Percentiles rank a stretch among this genome's conserved stretches.
These are phyloP conservation scores for Polytolypa hystricis DNA, from an alignment of 2,329 filamentous ascomycete genomes.

Conservation along the genomic window DNA sequence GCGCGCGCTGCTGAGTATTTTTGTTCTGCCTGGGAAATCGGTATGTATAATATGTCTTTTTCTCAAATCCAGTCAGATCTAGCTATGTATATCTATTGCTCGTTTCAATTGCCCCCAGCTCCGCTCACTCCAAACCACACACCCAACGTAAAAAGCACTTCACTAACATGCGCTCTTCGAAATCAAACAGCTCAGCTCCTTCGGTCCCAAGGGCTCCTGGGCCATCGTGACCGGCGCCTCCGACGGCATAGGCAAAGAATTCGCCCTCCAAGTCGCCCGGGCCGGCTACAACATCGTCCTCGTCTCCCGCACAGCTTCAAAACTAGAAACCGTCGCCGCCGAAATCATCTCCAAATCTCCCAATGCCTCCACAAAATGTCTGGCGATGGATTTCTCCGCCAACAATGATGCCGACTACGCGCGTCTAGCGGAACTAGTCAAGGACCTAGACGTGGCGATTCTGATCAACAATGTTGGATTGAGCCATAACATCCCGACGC, in stretches of 20 bases:
- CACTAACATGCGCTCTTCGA: too few relatives aligned
- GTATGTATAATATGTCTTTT: conserved; percentile 23
- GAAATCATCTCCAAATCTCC: conserved; percentile 59
- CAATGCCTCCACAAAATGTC: conserved; percentile 58
- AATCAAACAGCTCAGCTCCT: conserved; percentile 82
- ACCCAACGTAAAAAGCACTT: too few relatives aligned
- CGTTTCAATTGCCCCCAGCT: not conserved
- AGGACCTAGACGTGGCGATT: conserved; percentile 69
- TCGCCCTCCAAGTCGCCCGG: conserved; percentile 73
- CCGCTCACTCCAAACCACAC: too few relatives aligned
- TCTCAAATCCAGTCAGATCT: not conserved
- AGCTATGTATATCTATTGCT: not conserved
- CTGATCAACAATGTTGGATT: conserved; percentile 95
- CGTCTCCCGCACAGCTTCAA: conserved; percentile 88
- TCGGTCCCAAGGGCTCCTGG: conserved; percentile 87
- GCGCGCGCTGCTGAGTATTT: conserved; percentile 54
- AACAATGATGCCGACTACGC: conserved; percentile 73
- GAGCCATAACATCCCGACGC: conserved; percentile 83
- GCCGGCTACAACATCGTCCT: conserved; percentile 94
- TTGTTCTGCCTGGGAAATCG: conserved; percentile 48
- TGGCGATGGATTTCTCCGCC: conserved; percentile 85
- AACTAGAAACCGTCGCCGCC: conserved; percentile 64
- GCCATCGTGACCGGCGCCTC: conserved; percentile 90
- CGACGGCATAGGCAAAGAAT: conserved; percentile 95
- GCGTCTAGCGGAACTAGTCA: conserved; percentile 55